A percentile compares a stretch with the other conserved stretches of the same genome.
Conservation (phyloP, 306 rosid species). For the Rubus idaeus region DNA sequence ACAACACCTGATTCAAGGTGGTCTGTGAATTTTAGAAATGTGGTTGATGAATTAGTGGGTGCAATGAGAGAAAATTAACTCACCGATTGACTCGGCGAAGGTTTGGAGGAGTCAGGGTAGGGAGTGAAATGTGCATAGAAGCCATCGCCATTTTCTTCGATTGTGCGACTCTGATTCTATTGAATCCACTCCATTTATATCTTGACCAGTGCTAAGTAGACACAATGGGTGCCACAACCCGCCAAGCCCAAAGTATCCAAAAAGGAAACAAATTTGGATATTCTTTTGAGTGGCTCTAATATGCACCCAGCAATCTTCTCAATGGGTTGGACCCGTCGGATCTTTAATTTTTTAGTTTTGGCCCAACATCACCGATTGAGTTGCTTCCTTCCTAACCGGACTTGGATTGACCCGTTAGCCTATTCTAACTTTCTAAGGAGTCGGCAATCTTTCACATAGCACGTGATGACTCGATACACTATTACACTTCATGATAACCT, state of each 20-base stretch:
- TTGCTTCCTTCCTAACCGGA: no score
- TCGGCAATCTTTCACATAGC: no score
- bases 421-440: no score
- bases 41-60: no score
- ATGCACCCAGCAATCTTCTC: no score
- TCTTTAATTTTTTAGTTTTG: not conserved
- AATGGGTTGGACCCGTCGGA: not conserved
- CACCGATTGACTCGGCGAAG: slow-evolving; percentile 51
- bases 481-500: no score
- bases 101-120: slow-evolving; percentile 39
- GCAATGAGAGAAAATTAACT: slow-evolving; percentile 13
- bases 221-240: not conserved
- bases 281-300: not conserved
- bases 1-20: not conserved
- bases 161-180: not conserved
- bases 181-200: not conserved
- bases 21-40: not conserved
- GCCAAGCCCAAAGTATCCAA: slow-evolving; percentile 10
- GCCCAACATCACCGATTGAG: not conserved
- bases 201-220: not conserved
- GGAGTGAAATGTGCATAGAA: slow-evolving; percentile 50
- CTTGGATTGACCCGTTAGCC: no score
- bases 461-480: no score
- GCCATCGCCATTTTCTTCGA: slow-evolving; percentile 46
- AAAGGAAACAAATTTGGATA: not conserved